Conservation (phyloP, 1,284 basidiomycete genomes). For the Cystobasidium pallidum region DNA sequence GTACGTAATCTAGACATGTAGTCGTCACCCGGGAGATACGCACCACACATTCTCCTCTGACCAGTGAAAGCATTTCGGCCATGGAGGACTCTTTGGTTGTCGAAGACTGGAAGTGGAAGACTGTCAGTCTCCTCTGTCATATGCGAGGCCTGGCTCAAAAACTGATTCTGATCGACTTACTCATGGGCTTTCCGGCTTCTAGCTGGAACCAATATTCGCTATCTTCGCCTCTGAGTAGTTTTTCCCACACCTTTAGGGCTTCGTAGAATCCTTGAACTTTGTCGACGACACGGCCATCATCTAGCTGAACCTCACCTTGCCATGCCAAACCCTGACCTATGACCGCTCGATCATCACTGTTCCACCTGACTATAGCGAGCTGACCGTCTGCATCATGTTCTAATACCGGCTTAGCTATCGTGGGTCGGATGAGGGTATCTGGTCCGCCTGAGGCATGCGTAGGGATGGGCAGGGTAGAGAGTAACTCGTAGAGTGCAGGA, state of each 20-base stretch:
- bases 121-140: background rate
- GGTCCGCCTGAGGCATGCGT: constrained; percentile 83
- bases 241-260: constrained; percentile 78
- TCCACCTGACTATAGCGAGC: constrained; percentile 83
- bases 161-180: constrained; percentile 1
- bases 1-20: constrained; percentile 58
- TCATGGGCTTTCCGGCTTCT: constrained; percentile 78
- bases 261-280: constrained; percentile 67
- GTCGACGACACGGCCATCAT: constrained; percentile 32
- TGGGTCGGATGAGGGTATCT: constrained; percentile 65
- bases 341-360: constrained; percentile 89
- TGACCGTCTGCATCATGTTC: constrained; percentile 70
- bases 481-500: constrained; percentile 71
- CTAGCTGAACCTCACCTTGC: constrained; percentile 58
- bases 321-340: constrained; percentile 68
- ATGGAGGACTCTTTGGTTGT: constrained; percentile 93
- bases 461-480: constrained; percentile 72
- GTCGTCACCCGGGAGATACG: constrained; percentile 90
- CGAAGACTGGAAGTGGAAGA: constrained; percentile 61
- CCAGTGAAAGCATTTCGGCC: constrained; percentile 88
- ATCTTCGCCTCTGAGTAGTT: constrained; percentile 72
- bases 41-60: constrained; percentile 86
- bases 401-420: constrained; percentile 59
- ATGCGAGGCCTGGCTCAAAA: too few species aligned
- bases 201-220: constrained; percentile 92